Percentiles rank a stretch among this genome's conserved stretches.
Evolutionary conservation across 495 filamentous ascomycete genomes (phyloP).

Genomic region (Annulohypoxylon nitens): DNA sequence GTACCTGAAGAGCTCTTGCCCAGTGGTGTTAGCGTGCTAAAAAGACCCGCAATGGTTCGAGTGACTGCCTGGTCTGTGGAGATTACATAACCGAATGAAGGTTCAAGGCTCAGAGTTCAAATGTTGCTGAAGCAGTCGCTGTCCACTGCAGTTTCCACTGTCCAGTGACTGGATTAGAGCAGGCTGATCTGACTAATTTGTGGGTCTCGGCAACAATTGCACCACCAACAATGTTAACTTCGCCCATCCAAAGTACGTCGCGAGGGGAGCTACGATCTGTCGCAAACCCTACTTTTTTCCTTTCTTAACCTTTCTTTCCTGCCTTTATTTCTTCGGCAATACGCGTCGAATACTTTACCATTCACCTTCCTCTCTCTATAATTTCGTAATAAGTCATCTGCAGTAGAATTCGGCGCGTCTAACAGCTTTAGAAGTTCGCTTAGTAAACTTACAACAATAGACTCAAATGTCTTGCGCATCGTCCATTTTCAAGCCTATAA

Average conservation of each 20-base stretch:
- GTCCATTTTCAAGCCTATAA: slow-evolving; percentile 10
- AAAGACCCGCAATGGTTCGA: slow-evolving; percentile 4
- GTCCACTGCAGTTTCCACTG: neutral
- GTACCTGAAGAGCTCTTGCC: neutral
- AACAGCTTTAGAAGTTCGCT: slow-evolving; percentile 7
- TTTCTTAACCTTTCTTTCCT: slow-evolving; percentile 5
- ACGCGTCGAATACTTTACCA: slow-evolving; percentile 38
- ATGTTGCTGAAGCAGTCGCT: neutral
- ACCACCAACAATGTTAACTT: slow-evolving; percentile 31
- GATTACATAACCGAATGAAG: slow-evolving; percentile 11
- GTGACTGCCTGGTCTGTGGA: neutral
- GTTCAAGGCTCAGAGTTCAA: slow-evolving; percentile 3
- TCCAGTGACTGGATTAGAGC: neutral
- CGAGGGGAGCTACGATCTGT: slow-evolving; percentile 2
- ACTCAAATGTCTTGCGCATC: slow-evolving; percentile 43
- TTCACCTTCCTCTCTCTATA: neutral
- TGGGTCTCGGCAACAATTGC: slow-evolving; percentile 18
- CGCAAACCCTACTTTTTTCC: slow-evolving; percentile 15
- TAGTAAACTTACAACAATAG: slow-evolving; percentile 22
- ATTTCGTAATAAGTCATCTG: slow-evolving; percentile 8
- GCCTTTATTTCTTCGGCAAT: slow-evolving; percentile 4
- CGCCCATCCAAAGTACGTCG: slow-evolving; percentile 11
- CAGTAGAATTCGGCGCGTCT: slow-evolving; percentile 32
- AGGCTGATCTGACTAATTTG: slow-evolving; percentile 36
- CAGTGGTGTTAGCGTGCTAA: neutral